Conservation (phyloP, 225 moss, liverwort and hornwort species). For the Marchantia paleacea region DNA sequence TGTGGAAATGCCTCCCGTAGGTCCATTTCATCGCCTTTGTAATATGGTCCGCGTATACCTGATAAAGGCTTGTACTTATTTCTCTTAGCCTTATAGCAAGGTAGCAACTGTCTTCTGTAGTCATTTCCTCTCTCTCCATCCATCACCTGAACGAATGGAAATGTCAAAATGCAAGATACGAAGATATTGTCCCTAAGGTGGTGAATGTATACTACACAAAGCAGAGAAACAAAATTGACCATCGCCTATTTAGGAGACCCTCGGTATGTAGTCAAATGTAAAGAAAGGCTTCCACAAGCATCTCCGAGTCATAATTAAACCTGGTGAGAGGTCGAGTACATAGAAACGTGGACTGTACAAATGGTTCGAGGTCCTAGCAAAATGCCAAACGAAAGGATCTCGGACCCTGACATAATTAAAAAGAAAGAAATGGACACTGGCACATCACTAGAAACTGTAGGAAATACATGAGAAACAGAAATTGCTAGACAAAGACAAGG, state of each 20-base stretch:
- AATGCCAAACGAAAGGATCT: neutral
- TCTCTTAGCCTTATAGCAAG: slow-evolving; percentile 70
- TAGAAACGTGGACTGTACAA: neutral
- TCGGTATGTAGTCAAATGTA: neutral
- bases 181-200: neutral
- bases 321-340: neutral
- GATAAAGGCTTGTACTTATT: slow-evolving; percentile 57
- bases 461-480: neutral
- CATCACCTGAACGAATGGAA: slow-evolving; percentile 50
- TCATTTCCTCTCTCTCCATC: slow-evolving; percentile 97
- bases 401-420: neutral
- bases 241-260: neutral
- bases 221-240: neutral
- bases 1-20: slow-evolving; percentile 67
- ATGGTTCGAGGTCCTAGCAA: neutral
- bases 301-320: neutral
- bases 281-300: neutral
- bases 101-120: slow-evolving; percentile 60
- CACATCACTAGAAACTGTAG: neutral
- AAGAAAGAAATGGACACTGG: neutral
- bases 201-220: neutral
- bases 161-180: neutral
- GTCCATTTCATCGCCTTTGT: slow-evolving; percentile 50
- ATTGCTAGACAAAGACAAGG: neutral
- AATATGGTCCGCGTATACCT: slow-evolving; percentile 36